Percentiles rank a stretch among this genome's conserved stretches.
Evolutionary conservation across 768 basidiomycete genomes (phyloP).

Genomic region (Termitomyces sp.): DNA sequence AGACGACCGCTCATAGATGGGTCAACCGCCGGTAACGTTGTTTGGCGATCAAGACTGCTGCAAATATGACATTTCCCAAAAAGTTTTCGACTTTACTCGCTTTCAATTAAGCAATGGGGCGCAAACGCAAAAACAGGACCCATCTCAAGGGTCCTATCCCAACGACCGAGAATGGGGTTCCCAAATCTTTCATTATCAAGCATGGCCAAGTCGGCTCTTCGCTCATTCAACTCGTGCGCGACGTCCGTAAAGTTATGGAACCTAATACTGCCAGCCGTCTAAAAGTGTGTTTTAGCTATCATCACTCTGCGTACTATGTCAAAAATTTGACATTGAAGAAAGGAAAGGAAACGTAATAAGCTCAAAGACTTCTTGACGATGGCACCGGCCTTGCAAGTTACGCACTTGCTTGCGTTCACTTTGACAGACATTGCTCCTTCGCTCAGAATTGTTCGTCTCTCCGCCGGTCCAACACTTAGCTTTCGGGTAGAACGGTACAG

Average conservation of each 20-base stretch:
- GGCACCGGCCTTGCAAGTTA: slow-evolving; percentile 85
- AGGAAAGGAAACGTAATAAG: slow-evolving; percentile 90
- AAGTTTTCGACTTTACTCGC: slow-evolving; percentile 7
- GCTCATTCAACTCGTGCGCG: slow-evolving; percentile 82
- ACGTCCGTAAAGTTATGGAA: slow-evolving; percentile 95
- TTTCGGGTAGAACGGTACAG: slow-evolving; percentile 93
- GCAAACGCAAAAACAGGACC: slow-evolving; percentile 73
- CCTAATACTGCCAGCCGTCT: slow-evolving; percentile 94
- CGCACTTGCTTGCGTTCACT: slow-evolving; percentile 90
- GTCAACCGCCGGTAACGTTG: slow-evolving; percentile 4
- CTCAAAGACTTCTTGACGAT: slow-evolving; percentile 92
- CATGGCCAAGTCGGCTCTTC: slow-evolving; percentile 91
- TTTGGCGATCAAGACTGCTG: slow-evolving; percentile 15
- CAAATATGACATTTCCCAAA: slow-evolving; percentile 13
- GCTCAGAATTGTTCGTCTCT: slow-evolving; percentile 79
- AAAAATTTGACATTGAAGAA: slow-evolving; percentile 3
- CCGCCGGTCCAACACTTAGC: slow-evolving; percentile 88
- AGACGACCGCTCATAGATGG: slow-evolving; percentile 35
- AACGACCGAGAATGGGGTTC: slow-evolving; percentile 31
- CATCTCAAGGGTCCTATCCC: slow-evolving; percentile 60
- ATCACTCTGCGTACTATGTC: neutral
- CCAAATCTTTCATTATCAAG: slow-evolving; percentile 96
- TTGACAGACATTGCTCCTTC: slow-evolving; percentile 82
- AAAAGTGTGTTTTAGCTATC: slow-evolving; percentile 43
- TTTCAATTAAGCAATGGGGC: slow-evolving; percentile 44